Evolutionary conservation across 1,284 basidiomycete genomes (phyloP), one percentile per base, ranked within the genome.

Genomic region (Ceratorhiza oryzae-sativae): DNA sequence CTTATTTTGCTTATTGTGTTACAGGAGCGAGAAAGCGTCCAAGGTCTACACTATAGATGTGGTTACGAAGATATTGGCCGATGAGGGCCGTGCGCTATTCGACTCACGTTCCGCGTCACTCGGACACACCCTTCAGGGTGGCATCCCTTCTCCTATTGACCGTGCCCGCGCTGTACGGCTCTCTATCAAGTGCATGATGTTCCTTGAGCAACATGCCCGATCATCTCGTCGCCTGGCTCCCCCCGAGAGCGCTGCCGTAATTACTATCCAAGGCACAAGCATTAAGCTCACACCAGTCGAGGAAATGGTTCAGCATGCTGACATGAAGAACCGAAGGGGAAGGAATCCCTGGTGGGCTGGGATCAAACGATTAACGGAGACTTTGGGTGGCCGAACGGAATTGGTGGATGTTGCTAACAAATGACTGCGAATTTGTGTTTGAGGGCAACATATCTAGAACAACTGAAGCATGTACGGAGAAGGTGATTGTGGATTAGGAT

Each of bases 101-200:
- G 97, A 99, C 82, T 90, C 97, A 20, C 91, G 97, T 59, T 92
- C 89, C 12, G 97, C 97, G 18, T 91, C 93, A 2, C 88, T 99
- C 23, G 97, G 97, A 10, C 97, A 99, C 82, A 98, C 95, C 1
- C 84, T 99, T 9, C 97, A 99, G 80, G 97, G 97, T 20, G 95
- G 95, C 4, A 90, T 94, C 3, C 97, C 97, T 2, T 97, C 95
- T 0, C 97, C 97, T 0, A 86, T 94, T 75, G 97, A 99, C 82
- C 92, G 97, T 72, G 90, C 92, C 0, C 91, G 95, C 20, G 97
- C 95, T 0, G 92, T 93, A 0, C 90, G 96, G 55, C 86, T 98
- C 48, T 90, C 96, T 8, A 84, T 97, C 74, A 91, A 93, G 77
- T 97, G 94, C 83, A 96, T 98, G 91, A 84, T 89, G 62, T 98